Evolutionary conservation across 2,329 filamentous ascomycete species (phyloP).

Genomic region (Arthrocladium fulminans): DNA sequence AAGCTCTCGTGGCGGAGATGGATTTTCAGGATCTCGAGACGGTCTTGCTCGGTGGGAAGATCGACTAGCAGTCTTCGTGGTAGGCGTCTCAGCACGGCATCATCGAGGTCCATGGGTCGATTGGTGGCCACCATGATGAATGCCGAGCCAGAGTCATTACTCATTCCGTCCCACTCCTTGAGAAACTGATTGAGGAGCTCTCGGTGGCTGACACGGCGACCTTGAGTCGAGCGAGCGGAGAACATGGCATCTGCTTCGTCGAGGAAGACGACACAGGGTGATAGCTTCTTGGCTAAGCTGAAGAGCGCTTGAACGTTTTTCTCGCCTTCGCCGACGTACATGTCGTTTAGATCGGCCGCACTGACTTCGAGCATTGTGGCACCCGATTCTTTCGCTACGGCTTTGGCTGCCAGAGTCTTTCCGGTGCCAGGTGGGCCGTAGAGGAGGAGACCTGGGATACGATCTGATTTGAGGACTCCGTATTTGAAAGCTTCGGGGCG

Average conservation of each 20-base stretch:
- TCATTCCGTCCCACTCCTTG: constrained; percentile 92
- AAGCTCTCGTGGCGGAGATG: constrained; percentile 41
- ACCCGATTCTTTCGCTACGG: constrained; percentile 56
- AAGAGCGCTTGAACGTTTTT: constrained; percentile 94
- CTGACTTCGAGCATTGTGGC: constrained; percentile 73
- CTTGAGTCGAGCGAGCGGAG: constrained; percentile 58
- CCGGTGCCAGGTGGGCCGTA: constrained; percentile 76
- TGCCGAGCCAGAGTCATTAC: constrained; percentile 55
- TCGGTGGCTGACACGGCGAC: constrained; percentile 62
- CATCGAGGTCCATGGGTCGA: constrained; percentile 83
- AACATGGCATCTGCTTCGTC: constrained; percentile 94
- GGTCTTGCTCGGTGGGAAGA: constrained; percentile 38
- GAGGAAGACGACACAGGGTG: constrained; percentile 89
- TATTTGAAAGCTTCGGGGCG: constrained; percentile 94
- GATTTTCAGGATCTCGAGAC: constrained; percentile 41
- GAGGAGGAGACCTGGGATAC: constrained; percentile 78
- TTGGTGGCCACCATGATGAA: constrained; percentile 99
- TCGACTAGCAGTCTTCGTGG: constrained; percentile 43
- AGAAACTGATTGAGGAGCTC: constrained; percentile 96
- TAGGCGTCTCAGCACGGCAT: constrained; percentile 43
- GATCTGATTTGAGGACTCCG: constrained; percentile 81
- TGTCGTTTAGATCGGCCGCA: constrained; percentile 87
- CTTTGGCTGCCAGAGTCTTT: constrained; percentile 53
- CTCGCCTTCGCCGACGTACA: constrained; percentile 91
- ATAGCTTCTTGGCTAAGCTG: constrained; percentile 78